Percentiles rank a stretch among this genome's conserved stretches.
Conservation (phyloP, 2,329 filamentous ascomycete genomes). For the Erysiphe neolycopersici region DNA sequence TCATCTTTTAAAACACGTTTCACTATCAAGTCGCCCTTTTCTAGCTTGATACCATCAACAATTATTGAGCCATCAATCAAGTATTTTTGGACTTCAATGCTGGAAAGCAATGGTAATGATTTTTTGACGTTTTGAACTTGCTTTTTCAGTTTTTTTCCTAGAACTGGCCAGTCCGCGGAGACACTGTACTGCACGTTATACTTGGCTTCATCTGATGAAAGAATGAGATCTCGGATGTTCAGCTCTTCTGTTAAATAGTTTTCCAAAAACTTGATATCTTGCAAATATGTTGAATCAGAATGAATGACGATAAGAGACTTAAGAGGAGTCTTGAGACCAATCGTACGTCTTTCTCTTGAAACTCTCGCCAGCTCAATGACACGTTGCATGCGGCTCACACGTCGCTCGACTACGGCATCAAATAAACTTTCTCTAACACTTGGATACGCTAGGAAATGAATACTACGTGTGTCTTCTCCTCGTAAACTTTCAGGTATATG, state of each 20-base stretch:
- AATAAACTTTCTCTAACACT: conserved; percentile 74
- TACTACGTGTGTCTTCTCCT: conserved; percentile 51
- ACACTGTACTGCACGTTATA: conserved; percentile 87
- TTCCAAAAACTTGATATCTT: conserved; percentile 64
- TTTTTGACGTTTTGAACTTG: conserved; percentile 81
- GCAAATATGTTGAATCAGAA: conserved; percentile 53
- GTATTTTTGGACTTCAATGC: conserved; percentile 58
- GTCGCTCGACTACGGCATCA: conserved; percentile 59
- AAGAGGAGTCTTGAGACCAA: conserved; percentile 73
- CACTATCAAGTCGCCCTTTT: conserved; percentile 60
- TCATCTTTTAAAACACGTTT: conserved; percentile 54
- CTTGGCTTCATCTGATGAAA: conserved; percentile 65
- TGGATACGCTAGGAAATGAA: conserved; percentile 82
- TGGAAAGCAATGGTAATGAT: conserved; percentile 52
- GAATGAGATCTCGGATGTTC: conserved; percentile 62
- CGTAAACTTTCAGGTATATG: conserved; percentile 49
- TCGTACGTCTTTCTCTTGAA: conserved; percentile 57
- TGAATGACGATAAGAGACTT: conserved; percentile 80
- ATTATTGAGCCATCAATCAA: conserved; percentile 44
- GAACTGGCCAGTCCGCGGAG: conserved; percentile 69
- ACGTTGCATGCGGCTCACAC: conserved; percentile 75
- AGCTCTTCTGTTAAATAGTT: conserved; percentile 80
- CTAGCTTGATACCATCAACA: conserved; percentile 66
- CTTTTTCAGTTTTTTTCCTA: conserved; percentile 95
- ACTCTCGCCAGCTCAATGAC: conserved; percentile 80